Evolutionary conservation across 2,329 filamentous ascomycete species (phyloP).

Genomic region (Xylariomycetidae sp.): DNA sequence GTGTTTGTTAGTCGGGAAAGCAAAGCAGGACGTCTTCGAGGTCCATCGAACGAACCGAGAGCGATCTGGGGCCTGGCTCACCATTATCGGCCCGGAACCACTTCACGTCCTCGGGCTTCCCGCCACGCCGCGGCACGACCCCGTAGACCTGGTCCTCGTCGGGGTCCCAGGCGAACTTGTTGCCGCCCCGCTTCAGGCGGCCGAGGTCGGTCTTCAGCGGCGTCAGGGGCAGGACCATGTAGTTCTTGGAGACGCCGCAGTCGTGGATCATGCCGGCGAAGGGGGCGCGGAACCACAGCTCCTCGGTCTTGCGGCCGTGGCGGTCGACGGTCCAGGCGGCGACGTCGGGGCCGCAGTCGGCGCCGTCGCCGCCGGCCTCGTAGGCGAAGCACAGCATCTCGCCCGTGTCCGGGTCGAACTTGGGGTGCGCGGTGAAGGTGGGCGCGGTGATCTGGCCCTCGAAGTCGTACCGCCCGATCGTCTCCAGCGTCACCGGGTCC

Average conservation of each 20-base stretch:
- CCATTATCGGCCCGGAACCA: constrained; percentile 48
- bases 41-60: neutral
- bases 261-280: constrained; percentile 50
- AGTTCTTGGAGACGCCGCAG: constrained; percentile 41
- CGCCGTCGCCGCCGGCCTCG: constrained; percentile 37
- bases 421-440: constrained; percentile 47
- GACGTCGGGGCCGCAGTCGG: constrained; percentile 37
- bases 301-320: constrained; percentile 38
- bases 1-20: neutral
- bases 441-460: constrained; percentile 41
- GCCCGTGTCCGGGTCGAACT: constrained; percentile 44
- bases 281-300: constrained; percentile 42
- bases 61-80: constrained; percentile 24
- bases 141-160: constrained; percentile 51
- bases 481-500: constrained; percentile 43
- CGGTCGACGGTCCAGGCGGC: constrained; percentile 40
- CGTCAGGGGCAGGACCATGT: constrained; percentile 40
- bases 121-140: constrained; percentile 43
- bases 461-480: constrained; percentile 44
- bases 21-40: too few relatives aligned
- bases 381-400: constrained; percentile 49
- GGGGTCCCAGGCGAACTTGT: constrained; percentile 48
- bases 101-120: constrained; percentile 44
- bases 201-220: constrained; percentile 40
- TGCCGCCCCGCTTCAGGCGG: constrained; percentile 37